These are phyloP conservation scores for Acanthamoeba sp. DNA, from an alignment of 208 protist species.

Conservation along the genomic window DNA sequence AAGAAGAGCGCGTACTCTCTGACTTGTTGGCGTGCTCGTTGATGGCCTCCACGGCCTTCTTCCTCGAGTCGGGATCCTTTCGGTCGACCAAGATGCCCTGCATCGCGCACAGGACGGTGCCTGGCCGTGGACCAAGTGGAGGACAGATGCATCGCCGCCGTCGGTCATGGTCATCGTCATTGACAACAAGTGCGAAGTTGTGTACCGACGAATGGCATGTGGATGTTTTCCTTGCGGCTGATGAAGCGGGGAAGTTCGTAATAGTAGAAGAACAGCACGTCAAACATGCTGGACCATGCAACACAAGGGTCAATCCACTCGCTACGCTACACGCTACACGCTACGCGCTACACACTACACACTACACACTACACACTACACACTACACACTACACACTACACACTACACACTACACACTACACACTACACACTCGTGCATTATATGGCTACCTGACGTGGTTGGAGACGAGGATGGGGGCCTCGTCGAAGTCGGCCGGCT, in stretches of 20 bases:
- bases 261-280: constrained; percentile 54
- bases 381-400: no score
- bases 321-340: neutral
- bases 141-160: neutral
- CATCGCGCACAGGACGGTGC: constrained; percentile 29
- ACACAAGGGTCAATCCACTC: neutral
- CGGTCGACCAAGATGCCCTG: constrained; percentile 40
- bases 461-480: constrained; percentile 58
- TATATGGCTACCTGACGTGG: constrained; percentile 61
- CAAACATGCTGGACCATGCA: constrained; percentile 23
- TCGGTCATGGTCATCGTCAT: no score
- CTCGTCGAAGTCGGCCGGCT: neutral
- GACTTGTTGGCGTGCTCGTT: constrained; percentile 58
- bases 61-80: constrained; percentile 41
- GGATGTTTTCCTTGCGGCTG: constrained; percentile 41
- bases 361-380: no score
- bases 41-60: constrained; percentile 46
- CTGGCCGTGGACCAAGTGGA: neutral
- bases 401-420: no score
- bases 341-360: no score
- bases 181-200: no score
- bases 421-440: no score
- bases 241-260: constrained; percentile 53
- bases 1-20: neutral
- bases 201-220: constrained; percentile 27